A percentile compares a stretch with the other conserved stretches of the same genome.
Evolutionary conservation across 2,329 filamentous ascomycete species (phyloP).

Genomic region (Trichoderma harzianum): DNA sequence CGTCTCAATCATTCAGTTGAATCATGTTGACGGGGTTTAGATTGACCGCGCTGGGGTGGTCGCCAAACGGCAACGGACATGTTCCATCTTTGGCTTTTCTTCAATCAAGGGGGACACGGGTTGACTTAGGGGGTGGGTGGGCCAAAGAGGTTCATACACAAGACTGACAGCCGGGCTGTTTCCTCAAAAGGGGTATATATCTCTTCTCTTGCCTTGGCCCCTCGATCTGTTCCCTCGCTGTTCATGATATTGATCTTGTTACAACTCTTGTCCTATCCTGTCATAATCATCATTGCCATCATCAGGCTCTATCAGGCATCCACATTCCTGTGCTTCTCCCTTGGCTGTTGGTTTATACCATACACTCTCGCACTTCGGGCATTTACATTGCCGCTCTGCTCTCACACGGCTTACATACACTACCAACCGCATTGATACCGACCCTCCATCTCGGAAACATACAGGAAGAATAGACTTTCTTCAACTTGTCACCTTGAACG

Average conservation of each 20-base stretch:
- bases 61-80: not conserved
- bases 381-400: not conserved
- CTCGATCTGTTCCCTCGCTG: not conserved
- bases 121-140: not conserved
- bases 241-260: not conserved
- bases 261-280: not conserved
- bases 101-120: not conserved
- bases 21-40: not conserved
- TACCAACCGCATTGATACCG: not conserved
- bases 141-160: not conserved
- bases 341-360: slow-evolving; percentile 13
- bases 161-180: not conserved
- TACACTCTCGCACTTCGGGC: not conserved
- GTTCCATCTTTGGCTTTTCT: not conserved
- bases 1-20: not conserved
- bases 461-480: not conserved
- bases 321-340: not conserved
- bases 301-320: not conserved
- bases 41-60: not conserved
- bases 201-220: not conserved
- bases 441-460: slow-evolving; percentile 11
- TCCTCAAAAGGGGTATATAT: not conserved
- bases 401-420: not conserved
- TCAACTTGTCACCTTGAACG: not conserved
- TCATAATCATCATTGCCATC: not conserved